Evolutionary conservation across 495 filamentous ascomycete genomes (phyloP).

Genomic region (Parathielavia appendiculata): DNA sequence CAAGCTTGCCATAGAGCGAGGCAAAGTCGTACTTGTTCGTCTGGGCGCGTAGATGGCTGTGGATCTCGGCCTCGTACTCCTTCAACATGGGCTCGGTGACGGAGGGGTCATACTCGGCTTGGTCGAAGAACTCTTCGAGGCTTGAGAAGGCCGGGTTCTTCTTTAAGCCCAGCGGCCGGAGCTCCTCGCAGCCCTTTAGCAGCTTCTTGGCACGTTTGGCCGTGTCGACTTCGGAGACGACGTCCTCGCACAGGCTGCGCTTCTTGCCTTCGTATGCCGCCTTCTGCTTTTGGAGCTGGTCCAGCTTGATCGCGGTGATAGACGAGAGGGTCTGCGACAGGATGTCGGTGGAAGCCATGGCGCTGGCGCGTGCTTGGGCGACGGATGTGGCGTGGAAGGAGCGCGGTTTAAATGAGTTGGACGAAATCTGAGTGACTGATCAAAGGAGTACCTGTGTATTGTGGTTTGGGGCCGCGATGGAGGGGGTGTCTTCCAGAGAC

Average conservation of each 20-base stretch:
- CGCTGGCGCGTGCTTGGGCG: not conserved
- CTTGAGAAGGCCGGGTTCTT: conserved; percentile 22
- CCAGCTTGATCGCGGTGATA: conserved; percentile 62
- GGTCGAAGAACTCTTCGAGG: conserved; percentile 30
- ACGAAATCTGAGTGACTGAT: not conserved
- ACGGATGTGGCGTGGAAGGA: not conserved
- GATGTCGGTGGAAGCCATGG: conserved; percentile 30
- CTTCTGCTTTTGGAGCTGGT: conserved; percentile 55
- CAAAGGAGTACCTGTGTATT: not conserved
- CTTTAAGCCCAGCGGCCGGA: conserved; percentile 17
- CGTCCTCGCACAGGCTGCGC: conserved; percentile 27
- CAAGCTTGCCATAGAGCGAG: conserved; percentile 55
- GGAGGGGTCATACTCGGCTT: conserved; percentile 35
- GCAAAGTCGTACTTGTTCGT: conserved; percentile 54
- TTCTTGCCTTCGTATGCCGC: conserved; percentile 45
- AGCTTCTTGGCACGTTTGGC: conserved; percentile 28
- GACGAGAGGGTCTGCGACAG: conserved; percentile 59
- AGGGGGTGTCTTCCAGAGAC: not conserved
- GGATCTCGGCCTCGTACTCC: conserved; percentile 38
- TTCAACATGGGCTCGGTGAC: conserved; percentile 32
- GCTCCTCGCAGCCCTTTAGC: conserved; percentile 30
- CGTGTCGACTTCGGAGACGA: conserved; percentile 23
- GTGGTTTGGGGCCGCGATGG: not conserved
- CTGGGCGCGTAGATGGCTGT: conserved; percentile 37
- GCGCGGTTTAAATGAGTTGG: not conserved